Conservation (phyloP, 495 filamentous ascomycete species). For the Hyaloscypha finlandica region DNA sequence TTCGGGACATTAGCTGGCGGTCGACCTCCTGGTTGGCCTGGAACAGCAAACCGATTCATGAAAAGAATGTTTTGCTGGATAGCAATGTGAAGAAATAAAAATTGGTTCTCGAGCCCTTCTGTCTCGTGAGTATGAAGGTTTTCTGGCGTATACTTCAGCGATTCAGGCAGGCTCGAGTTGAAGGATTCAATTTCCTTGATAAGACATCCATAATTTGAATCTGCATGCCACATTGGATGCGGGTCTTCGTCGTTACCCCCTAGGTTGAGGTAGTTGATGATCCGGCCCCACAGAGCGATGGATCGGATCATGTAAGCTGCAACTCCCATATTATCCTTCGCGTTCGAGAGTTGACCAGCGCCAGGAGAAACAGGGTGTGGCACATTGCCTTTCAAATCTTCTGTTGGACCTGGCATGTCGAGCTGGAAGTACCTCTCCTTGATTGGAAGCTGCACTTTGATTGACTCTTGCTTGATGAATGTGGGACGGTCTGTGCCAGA, state of each 20-base stretch:
- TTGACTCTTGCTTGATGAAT: constrained; percentile 85
- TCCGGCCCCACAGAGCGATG: constrained; percentile 85
- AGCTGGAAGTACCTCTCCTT: constrained; percentile 88
- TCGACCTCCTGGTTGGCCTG: constrained; percentile 64
- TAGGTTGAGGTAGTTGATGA: constrained; percentile 88
- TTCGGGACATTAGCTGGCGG: constrained; percentile 76
- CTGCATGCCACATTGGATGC: constrained; percentile 75
- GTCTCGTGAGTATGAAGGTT: constrained; percentile 85
- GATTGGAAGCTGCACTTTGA: constrained; percentile 89
- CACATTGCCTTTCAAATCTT: constrained; percentile 76
- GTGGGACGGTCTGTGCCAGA: constrained; percentile 92
- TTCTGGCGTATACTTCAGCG: constrained; percentile 71
- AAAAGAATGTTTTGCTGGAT: constrained; percentile 89
- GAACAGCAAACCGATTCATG: constrained; percentile 84
- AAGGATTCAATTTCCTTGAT: constrained; percentile 73
- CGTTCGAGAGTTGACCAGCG: constrained; percentile 63
- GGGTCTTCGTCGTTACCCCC: constrained; percentile 83
- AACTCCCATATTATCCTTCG: constrained; percentile 88
- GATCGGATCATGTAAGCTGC: constrained; percentile 87
- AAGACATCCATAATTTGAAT: constrained; percentile 73
- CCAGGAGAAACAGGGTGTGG: constrained; percentile 64
- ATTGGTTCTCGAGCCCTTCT: constrained; percentile 85
- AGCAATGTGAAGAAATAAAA: constrained; percentile 90
- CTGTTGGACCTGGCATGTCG: constrained; percentile 86
- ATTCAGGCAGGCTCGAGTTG: constrained; percentile 65